These are phyloP conservation scores for Setomelanomma holmii DNA, from an alignment of 2,329 filamentous ascomycete genomes.

Conservation along the genomic window DNA sequence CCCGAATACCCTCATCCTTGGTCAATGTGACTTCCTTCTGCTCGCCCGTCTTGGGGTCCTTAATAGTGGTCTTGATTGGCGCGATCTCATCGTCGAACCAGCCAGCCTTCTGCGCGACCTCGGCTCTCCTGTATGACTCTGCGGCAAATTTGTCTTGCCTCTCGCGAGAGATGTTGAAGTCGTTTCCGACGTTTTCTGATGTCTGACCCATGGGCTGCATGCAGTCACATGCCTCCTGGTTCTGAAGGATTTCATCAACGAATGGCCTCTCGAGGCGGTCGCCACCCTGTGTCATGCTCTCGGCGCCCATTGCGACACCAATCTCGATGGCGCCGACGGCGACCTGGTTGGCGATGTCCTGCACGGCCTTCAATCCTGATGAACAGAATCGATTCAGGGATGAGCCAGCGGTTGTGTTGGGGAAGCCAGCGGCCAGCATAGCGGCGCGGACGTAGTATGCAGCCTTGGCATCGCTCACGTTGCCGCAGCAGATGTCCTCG, in stretches of 20 bases:
- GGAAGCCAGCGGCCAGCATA: conserved; percentile 88
- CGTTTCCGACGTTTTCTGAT: conserved; percentile 90
- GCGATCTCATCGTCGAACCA: conserved; percentile 95
- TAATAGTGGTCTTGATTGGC: conserved; percentile 81
- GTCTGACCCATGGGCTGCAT: conserved; percentile 98
- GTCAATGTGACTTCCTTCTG: conserved; percentile 78
- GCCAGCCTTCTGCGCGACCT: conserved; percentile 87
- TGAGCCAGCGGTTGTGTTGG: conserved; percentile 82
- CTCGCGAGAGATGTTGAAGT: conserved; percentile 84
- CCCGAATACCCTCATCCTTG: conserved; percentile 88
- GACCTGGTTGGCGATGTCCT: conserved; percentile 93
- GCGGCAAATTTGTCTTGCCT: conserved; percentile 85
- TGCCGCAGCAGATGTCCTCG: conserved; percentile 91
- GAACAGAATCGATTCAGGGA: conserved; percentile 97
- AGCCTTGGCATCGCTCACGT: conserved; percentile 85
- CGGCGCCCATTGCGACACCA: conserved; percentile 86
- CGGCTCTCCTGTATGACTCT: conserved; percentile 86
- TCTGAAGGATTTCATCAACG: conserved; percentile 74
- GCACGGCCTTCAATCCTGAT: conserved; percentile 91
- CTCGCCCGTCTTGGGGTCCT: conserved; percentile 83
- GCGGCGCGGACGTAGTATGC: conserved; percentile 92
- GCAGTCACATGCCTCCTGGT: conserved; percentile 83
- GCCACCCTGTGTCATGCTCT: conserved; percentile 81
- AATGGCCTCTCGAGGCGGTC: conserved; percentile 76
- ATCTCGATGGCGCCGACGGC: conserved; percentile 79